Evolutionary conservation across 2,329 filamentous ascomycete species (phyloP), one percentile per base, ranked within the genome.

Genomic region (Mariannaea sp.): DNA sequence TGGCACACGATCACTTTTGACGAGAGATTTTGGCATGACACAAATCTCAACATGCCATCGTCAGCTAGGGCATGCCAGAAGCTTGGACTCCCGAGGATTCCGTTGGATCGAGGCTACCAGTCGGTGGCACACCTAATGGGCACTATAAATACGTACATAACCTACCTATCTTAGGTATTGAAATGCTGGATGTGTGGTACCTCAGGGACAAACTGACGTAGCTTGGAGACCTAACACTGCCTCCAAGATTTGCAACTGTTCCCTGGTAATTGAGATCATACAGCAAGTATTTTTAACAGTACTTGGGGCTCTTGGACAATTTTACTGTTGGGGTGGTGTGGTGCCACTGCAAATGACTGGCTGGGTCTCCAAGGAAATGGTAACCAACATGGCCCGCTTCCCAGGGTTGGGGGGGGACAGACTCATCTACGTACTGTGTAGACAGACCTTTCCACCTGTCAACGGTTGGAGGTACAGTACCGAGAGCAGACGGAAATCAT

Each of bases 321-420:
- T 54, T 17, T n/a, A n/a, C n/a, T 16, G 19, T 30, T 9, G 32
- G 16, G 33, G 49, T 62, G 62, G 60, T 61, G 62, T 55, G 46
- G 46, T 56, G 55, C 43, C 20, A 32, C n/a, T 29, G 48, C 30
- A 30, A 27, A 29, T 55, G 35, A 62, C 33, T 62, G 57, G 60
- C 36, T 51, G 22, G 13, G 14, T 12, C 29, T 33, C 14, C 26
- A 30, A 30, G 17, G n/a, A n/a, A n/a, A n/a, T n/a, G n/a, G n/a
- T n/a, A 52, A 39, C 49, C 53, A 49, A 32, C n/a, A n/a, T 24
- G 52, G 13, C 13, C 49, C 56, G 48, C 54, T 27, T n/a, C 42
- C 43, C 43, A n/a, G n/a, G n/a, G n/a, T n/a, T 49, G 32, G 14
- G 33, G 43, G 43, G 19, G 41, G 50, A 43, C 39, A 26, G 50